Evolutionary conservation across 2,329 filamentous ascomycete genomes (phyloP).

Genomic region (Rhinocladiella similis): DNA sequence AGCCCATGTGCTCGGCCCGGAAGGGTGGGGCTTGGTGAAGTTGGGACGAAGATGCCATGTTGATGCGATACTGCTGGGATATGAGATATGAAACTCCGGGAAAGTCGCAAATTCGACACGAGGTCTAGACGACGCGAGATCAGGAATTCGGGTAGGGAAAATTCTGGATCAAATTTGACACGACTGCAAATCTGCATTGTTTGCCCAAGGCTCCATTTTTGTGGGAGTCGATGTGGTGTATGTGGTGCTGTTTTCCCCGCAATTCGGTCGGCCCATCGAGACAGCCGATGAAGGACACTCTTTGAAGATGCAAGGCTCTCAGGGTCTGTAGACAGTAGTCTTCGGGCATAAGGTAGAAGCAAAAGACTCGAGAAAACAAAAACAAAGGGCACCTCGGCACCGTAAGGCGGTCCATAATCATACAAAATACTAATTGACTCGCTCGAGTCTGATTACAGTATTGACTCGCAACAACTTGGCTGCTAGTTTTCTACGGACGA

Average conservation of each 20-base stretch:
- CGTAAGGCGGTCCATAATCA: constrained; percentile 2
- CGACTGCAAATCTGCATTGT: background rate
- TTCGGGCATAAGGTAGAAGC: too few species aligned
- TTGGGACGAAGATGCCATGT: constrained; percentile 15
- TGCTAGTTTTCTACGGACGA: too few species aligned
- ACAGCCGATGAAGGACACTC: too few species aligned
- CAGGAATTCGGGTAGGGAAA: background rate
- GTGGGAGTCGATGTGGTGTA: background rate
- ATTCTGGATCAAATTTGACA: background rate
- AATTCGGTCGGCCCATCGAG: background rate
- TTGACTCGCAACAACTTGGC: too few species aligned
- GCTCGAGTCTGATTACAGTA: too few species aligned
- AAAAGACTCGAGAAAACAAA: too few species aligned
- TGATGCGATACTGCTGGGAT: background rate
- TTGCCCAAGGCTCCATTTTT: background rate
- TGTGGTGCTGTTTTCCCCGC: background rate
- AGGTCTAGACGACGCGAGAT: too few species aligned
- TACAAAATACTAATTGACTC: constrained; percentile 4
- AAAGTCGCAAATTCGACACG: too few species aligned
- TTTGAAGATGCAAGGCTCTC: too few species aligned
- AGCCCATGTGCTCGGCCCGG: constrained; percentile 72
- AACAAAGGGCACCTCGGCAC: too few species aligned
- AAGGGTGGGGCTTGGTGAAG: constrained; percentile 54
- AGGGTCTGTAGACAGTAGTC: too few species aligned
- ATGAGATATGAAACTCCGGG: background rate